Base-by-base conservation (phyloP, 306 rosid genomes). In the Hippophae rhamnoides region DNA sequence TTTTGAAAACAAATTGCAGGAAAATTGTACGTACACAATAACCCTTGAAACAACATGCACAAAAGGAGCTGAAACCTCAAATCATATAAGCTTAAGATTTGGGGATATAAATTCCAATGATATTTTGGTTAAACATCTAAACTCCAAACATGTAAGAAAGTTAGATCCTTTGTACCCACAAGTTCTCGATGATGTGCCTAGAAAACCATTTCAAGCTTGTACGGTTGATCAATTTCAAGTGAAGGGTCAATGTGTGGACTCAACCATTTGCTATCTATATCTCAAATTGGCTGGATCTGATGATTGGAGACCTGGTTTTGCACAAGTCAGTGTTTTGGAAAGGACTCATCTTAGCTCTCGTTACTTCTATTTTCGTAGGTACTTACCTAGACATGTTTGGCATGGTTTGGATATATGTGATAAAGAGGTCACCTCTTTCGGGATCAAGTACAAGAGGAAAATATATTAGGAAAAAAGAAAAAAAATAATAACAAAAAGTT, bases 271-370 rank as follows among this genome's bases (percentile, higher is more conserved):
- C 74, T 81, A 81, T 64, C 62, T 90, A 26, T 90, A 84, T 63
- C 85, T 90, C 38, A 90, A 86, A 65, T 43, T 81, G 25, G 25
- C 57, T 5, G 95, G 97, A 8, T 12, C 45, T 4, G 94, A 90
- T n/a, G 83, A 90, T 9, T 86, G 97, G 97, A 70, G 90, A 52
- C 94, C 90, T 0, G 97, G 90, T 51, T 86, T 76, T 8, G 90
- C 78, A 0, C 88, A 84, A 5, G 79, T 90, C 41, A 69, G 18
- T 9, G 74, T 77, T 47, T 64, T 70, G 13, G 82, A 72, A 10
- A 75, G 75, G 38, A 26, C 82, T 8, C 80, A 74, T 69, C 73
- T 86, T 3, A 70, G 72, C 72, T 86, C 95, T 0, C 38, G 77
- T 64, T 62, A 77, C 65, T 90, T 90, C 75, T 76, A 78, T 52